Evolutionary conservation across 2,329 filamentous ascomycete species (phyloP), one percentile per base, ranked within the genome.

Genomic region (Colletotrichum gigasporum): DNA sequence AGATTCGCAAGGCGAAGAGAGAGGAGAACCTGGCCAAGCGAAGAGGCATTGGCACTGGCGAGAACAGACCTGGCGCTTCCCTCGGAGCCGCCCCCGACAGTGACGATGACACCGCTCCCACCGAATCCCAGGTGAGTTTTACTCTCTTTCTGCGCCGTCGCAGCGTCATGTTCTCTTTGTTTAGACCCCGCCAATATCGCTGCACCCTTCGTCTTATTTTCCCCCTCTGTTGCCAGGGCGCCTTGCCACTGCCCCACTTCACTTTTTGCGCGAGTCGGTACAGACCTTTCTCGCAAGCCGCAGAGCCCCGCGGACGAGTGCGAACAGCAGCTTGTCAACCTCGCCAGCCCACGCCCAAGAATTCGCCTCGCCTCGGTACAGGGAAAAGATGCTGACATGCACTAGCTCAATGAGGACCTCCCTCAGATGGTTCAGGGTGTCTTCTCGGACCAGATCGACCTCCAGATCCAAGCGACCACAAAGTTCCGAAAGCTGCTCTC

Each of bases 11-110:
- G 85, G 93, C 94, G 70, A 98, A 98, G 89, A 91, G 96, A 78
- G 96, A 99, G 83, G 96, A 99, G 85, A 98, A 97, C 83, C 84
- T 99, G 78, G 96, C 96, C 80, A 99, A 99, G 89, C 89, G 96
- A 82, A 91, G 96, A 86, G 96, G 96, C 76, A 97, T 98, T 74
- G 90, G 91, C 71, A 91, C 90, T 69, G 90, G 92, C 72, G 92
- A 93, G 79, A 87, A 89, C 80, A 88, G 91, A 61, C 92, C 91
- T 63, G 92, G 93, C 76, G 92, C 92, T 71, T 90, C 91, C 70
- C 85, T 97, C 68, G 93, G 93, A 73, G 93, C 94, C 71, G 93
- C 93, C 67, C 92, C 93, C 70, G 96, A 99, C 80, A 98, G 96
- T 79, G 96, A 99, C 77, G 96, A 99, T 89, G 96, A 98, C 77